phyloP scores from a whole-genome alignment of 441 rosid genomes.

The Codiaeum variegatum region DNA sequence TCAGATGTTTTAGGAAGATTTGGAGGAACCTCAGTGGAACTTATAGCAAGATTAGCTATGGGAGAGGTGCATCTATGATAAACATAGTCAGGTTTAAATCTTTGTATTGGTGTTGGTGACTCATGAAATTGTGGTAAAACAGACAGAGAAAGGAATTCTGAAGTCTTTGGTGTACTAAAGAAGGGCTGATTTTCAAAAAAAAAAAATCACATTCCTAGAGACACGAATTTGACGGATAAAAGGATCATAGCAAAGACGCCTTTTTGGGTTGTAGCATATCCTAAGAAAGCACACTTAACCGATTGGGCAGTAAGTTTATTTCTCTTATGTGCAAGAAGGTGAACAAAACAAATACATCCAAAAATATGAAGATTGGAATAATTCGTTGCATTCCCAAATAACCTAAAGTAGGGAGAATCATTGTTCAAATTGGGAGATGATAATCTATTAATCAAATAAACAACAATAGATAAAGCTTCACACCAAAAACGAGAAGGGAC shows the following conservation, averaged over 20 bases:
- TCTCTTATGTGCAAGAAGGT: not conserved
- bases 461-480: constrained; percentile 1
- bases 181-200: constrained; percentile 1
- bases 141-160: not conserved
- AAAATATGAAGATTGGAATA: constrained; percentile 6
- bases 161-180: constrained; percentile 5
- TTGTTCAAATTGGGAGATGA: not conserved
- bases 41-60: not conserved
- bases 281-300: constrained; percentile 1
- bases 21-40: constrained; percentile 6
- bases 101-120: not conserved
- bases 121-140: constrained; percentile 6
- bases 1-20: constrained; percentile 1
- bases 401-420: not conserved
- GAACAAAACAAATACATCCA: constrained; percentile 3
- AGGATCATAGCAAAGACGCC: constrained; percentile 1
- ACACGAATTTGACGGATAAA: not conserved
- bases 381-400: not conserved
- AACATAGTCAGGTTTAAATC: constrained; percentile 8
- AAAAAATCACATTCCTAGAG: constrained; percentile 5
- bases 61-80: not conserved
- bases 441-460: constrained; percentile 10
- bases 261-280: not conserved
- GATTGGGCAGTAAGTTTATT: not conserved
- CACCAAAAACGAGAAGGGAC: too few species aligned